Evolutionary conservation across 1,139 yeast genomes (phyloP), one percentile per base, ranked within the genome.

Genomic region (Suhomyces yuchorum): DNA sequence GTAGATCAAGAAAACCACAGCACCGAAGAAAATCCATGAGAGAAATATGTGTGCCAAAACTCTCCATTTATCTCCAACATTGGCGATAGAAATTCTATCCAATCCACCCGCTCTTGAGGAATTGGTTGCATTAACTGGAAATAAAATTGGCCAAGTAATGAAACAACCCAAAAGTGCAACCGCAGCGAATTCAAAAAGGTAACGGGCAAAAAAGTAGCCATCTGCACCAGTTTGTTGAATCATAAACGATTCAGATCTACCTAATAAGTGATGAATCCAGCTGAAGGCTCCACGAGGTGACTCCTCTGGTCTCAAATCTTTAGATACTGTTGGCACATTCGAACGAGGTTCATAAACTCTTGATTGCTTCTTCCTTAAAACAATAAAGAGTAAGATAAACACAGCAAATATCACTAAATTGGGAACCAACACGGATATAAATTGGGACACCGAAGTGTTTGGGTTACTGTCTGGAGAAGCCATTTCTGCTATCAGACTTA

Each of bases 121-220:
- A 54, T 88, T 85, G 8, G 96, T 84, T 12, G 95, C 96, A 65
- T 91, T 89, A 43, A 93, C 86, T 0, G 99, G 95, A 53, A 93
- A 75, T 50, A 93, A 71, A 50, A 93, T 80, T 24, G 97, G 93
- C 81, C 89, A 82, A 15, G 85, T 68, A 18, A 86, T 56, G 28
- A 87, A 54, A 47, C 88, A 81, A 1, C 96, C 95, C 11, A 84
- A 61, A 8, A 84, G 59, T 24, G 87, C 80, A 43, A 88, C 65
- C 15, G 78, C 65, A 24, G 81, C 73, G 50, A 87, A 78, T 43
- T 88, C 76, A 47, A 85, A 81, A 51, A 93, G 64, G 64, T 84
- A 93, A 55, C 99, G 77, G 46, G 89, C 66, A 62, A 88, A 92
- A 58, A 91, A 84, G 68, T 90, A 93, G 14, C 97, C 97, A 66